Evolutionary conservation across 1,284 basidiomycete species (phyloP).

Genomic region (Paramarasmius palmivorus): DNA sequence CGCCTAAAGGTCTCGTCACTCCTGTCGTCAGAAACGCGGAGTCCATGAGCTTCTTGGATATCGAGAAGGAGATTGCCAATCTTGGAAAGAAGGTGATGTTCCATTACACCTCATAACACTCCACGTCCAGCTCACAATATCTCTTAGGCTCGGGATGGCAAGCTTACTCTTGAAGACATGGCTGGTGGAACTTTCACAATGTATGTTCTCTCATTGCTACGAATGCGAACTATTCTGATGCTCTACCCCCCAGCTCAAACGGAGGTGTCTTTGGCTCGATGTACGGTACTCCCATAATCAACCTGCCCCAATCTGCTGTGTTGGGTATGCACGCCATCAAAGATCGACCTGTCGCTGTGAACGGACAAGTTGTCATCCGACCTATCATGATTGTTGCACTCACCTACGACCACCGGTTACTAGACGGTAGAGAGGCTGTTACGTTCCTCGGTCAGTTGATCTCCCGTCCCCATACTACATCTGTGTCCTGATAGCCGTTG

Average conservation of each 20-base stretch:
- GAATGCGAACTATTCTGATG: slow-evolving; percentile 12
- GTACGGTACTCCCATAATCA: slow-evolving; percentile 97
- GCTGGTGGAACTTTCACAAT: slow-evolving; percentile 97
- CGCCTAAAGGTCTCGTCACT: slow-evolving; percentile 96
- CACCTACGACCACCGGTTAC: slow-evolving; percentile 94
- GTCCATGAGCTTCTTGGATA: slow-evolving; percentile 83
- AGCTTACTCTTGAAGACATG: slow-evolving; percentile 96
- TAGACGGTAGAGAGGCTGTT: slow-evolving; percentile 95
- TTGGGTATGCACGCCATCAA: slow-evolving; percentile 97
- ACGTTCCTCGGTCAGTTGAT: slow-evolving; percentile 88
- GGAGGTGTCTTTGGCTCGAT: slow-evolving; percentile 98
- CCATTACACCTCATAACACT: slow-evolving; percentile 5
- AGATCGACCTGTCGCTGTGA: slow-evolving; percentile 90
- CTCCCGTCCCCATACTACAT: slow-evolving; percentile 3
- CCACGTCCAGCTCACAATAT: slow-evolving; percentile 8
- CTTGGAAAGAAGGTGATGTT: slow-evolving; percentile 83
- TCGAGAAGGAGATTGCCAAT: slow-evolving; percentile 90
- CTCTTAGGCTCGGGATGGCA: slow-evolving; percentile 84
- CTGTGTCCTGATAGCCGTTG: slow-evolving; percentile 3
- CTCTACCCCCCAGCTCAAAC: slow-evolving; percentile 69
- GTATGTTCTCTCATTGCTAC: slow-evolving; percentile 42
- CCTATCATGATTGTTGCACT: slow-evolving; percentile 96
- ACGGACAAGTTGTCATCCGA: slow-evolving; percentile 93
- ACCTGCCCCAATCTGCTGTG: slow-evolving; percentile 94
- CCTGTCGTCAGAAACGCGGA: slow-evolving; percentile 95